A percentile compares a stretch with the other conserved stretches of the same genome.
phyloP scores from a whole-genome alignment of 2,329 filamentous ascomycete species.

The Colletotrichum salicis region DNA sequence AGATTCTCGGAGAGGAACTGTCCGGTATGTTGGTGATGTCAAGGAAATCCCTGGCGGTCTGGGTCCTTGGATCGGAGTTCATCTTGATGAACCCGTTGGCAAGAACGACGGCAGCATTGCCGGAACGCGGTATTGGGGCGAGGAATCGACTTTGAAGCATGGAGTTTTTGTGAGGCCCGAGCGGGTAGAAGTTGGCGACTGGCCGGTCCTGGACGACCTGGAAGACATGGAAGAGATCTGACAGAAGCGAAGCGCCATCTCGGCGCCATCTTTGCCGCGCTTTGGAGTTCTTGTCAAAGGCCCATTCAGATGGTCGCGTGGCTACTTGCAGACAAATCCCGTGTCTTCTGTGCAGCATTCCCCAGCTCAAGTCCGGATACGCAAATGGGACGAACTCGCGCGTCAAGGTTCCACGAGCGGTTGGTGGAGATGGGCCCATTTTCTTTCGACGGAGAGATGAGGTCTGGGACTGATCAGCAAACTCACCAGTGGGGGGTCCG shows the following conservation, averaged over 20 bases:
- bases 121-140: slow-evolving; percentile 75
- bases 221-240: slow-evolving; percentile 84
- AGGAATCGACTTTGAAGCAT: slow-evolving; percentile 71
- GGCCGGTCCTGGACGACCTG: slow-evolving; percentile 74
- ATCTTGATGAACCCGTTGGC: slow-evolving; percentile 81
- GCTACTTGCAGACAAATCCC: slow-evolving; percentile 2
- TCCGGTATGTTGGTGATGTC: slow-evolving; percentile 79
- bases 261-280: slow-evolving; percentile 14
- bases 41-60: slow-evolving; percentile 75
- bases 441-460: slow-evolving; percentile 1
- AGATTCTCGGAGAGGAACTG: slow-evolving; percentile 74
- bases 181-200: slow-evolving; percentile 81
- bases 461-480: background rate
- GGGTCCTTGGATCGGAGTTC: slow-evolving; percentile 78
- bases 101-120: slow-evolving; percentile 83
- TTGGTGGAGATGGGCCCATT: slow-evolving; percentile 1
- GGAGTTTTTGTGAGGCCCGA: slow-evolving; percentile 85
- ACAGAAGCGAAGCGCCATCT: background rate
- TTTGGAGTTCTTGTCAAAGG: slow-evolving; percentile 5
- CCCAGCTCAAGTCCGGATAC: slow-evolving; percentile 22
- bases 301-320: slow-evolving; percentile 9
- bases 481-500: slow-evolving; percentile 5
- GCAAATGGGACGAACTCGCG: slow-evolving; percentile 27
- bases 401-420: slow-evolving; percentile 18
- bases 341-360: slow-evolving; percentile 22